These are phyloP conservation scores for Pholiota molesta DNA, from an alignment of 768 basidiomycete genomes.

Conservation along the genomic window DNA sequence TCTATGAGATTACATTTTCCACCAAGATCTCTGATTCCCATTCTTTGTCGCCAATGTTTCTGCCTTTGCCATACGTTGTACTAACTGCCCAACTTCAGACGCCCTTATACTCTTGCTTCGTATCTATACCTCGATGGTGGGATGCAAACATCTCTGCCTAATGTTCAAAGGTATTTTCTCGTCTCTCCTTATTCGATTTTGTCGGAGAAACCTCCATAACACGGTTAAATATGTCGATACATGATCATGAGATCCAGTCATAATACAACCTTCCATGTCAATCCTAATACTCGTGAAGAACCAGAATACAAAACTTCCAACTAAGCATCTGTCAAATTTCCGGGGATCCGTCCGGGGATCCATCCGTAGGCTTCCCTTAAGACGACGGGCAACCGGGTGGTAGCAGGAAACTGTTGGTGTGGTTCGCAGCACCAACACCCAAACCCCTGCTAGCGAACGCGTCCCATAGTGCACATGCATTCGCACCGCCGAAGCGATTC, in stretches of 20 bases:
- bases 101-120: neutral
- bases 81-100: neutral
- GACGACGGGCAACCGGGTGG: constrained; percentile 5
- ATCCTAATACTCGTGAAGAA: neutral
- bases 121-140: neutral
- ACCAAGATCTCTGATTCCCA: constrained; percentile 84
- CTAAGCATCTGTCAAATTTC: neutral
- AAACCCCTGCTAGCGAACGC: constrained; percentile 44
- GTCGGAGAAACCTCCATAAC: neutral
- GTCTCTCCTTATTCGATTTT: constrained; percentile 1
- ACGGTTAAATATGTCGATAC: neutral
- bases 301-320: neutral
- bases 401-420: constrained; percentile 15
- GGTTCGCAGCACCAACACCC: constrained; percentile 28
- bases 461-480: constrained; percentile 41
- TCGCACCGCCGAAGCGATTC: constrained; percentile 39
- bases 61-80: neutral
- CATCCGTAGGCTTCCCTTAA: neutral
- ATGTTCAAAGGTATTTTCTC: neutral
- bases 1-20: constrained; percentile 78
- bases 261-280: neutral
- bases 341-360: no score
- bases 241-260: neutral
- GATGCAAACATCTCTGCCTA: neutral
- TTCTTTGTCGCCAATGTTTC: constrained; percentile 14